Conservation (phyloP, 2,329 filamentous ascomycete species). For the Ascocoryne sarcoides region DNA sequence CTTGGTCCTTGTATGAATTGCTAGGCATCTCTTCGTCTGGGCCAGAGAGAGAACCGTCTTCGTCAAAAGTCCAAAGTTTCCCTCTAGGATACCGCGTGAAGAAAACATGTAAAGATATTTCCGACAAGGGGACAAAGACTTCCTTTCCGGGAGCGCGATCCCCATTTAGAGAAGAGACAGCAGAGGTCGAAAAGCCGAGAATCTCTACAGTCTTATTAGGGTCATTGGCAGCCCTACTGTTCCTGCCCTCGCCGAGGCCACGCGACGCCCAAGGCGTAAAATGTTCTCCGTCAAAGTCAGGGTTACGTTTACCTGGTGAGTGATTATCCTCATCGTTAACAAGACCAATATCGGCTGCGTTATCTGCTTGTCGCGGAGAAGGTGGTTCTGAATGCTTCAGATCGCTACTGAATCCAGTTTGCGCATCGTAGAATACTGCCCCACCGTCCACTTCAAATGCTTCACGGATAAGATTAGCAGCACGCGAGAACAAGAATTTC, state of each 20-base stretch:
- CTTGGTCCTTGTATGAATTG: background rate
- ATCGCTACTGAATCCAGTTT: slow-evolving; percentile 22
- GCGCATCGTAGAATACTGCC: slow-evolving; percentile 27
- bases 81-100: slow-evolving; percentile 38
- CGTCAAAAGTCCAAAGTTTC: slow-evolving; percentile 40
- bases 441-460: slow-evolving; percentile 29
- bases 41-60: slow-evolving; percentile 33
- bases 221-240: slow-evolving; percentile 13
- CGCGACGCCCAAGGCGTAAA: background rate
- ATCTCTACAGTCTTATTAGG: slow-evolving; percentile 20
- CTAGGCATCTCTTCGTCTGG: slow-evolving; percentile 33
- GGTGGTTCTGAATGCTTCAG: slow-evolving; percentile 2
- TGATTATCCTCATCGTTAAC: background rate
- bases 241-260: slow-evolving; percentile 6
- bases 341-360: slow-evolving; percentile 3
- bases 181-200: slow-evolving; percentile 26
- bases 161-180: slow-evolving; percentile 24
- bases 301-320: too few species aligned
- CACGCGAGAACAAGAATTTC: slow-evolving; percentile 25
- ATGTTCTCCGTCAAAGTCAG: too few species aligned
- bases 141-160: slow-evolving; percentile 20
- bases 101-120: slow-evolving; percentile 25
- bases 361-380: slow-evolving; percentile 3
- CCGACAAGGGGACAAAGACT: slow-evolving; percentile 23
- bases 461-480: slow-evolving; percentile 27